Evolutionary conservation across 768 basidiomycete species (phyloP).

Genomic region (Candolleomyces eurysporus): DNA sequence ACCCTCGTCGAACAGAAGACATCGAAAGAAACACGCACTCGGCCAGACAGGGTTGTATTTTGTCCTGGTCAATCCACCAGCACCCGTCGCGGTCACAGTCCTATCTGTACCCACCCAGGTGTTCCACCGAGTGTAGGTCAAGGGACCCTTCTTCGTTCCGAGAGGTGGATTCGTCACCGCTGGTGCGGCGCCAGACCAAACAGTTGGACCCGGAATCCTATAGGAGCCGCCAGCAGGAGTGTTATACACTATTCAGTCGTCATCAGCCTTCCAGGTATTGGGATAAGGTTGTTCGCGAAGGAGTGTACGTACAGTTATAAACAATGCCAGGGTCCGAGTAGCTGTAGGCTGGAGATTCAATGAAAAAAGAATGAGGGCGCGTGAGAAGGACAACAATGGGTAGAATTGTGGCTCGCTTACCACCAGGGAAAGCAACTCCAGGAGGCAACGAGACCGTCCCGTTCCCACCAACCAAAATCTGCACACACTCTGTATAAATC

Average conservation of each 20-base stretch:
- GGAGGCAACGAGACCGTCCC: conserved; percentile 32
- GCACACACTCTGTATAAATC: conserved; percentile 49
- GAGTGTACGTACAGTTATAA: conserved; percentile 6
- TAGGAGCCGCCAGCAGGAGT: conserved; percentile 2
- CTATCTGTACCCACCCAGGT: conserved; percentile 12
- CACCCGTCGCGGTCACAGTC: conserved; percentile 6
- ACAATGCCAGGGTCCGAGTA: conserved; percentile 11
- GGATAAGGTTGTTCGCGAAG: neutral
- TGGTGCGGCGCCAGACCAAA: conserved; percentile 10
- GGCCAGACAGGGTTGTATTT: conserved; percentile 9
- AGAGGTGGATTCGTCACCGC: conserved; percentile 10
- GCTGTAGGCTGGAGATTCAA: conserved; percentile 5
- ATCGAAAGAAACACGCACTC: neutral
- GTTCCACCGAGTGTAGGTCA: conserved; percentile 10
- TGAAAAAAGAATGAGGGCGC: neutral
- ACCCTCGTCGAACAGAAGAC: no score
- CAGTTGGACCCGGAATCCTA: conserved; percentile 5
- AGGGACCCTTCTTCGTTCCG: conserved; percentile 8
- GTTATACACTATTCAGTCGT: conserved; percentile 3
- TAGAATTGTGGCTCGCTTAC: conserved; percentile 3
- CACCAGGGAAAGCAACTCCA: conserved; percentile 25
- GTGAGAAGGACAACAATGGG: no score
- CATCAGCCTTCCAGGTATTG: neutral
- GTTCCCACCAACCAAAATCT: conserved; percentile 24
- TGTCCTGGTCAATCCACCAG: conserved; percentile 7